Base-by-base conservation (phyloP, 2,329 filamentous ascomycete genomes). In the Monosporascus sp. region DNA sequence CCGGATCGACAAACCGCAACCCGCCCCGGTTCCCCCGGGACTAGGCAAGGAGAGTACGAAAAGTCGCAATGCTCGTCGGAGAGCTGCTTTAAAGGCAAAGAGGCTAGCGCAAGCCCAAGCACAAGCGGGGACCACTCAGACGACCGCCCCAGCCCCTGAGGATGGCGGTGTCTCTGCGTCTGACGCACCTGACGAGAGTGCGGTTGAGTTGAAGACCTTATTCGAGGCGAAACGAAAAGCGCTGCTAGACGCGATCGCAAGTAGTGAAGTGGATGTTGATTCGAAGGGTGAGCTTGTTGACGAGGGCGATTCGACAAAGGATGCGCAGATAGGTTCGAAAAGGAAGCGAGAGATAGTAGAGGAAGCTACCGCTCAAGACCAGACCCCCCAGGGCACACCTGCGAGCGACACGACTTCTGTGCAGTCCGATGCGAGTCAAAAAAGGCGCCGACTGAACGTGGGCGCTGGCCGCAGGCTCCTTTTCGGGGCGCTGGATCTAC, bases 401-500 rank as follows among this genome's bases (percentile, higher is more conserved):
- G 24, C 37, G 20, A 48, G 20, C 14, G 52, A 58, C n/a, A 52
- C 43, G 17, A 24, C 59, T 17, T 24, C 52, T 3, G 48, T 55
- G 17, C 57, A 55, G 16, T 58, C 60, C 16, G 49, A 54, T 17
- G 58, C 63, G 11, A 55, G 59, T 7, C 61, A 66, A 53, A 71
- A 69, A 52, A 64, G 65, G 47, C 60, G 66, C n/a, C 69, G 65
- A 37, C 48, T 73, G 5, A 69, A 81, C 52, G 56, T 90, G 31
- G 80, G 77, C 17, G 85, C 86, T 50, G 82, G 85, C 2, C 79
- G 82, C 51, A 80, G 89, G 58, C 74, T 92, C 53, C 68, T 93
- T 0, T 89, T 91, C 61, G 85, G 85, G 8, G 86, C 88, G 7
- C 74, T 93, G 3, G 89, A 88, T 3, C 69, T 91, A 9, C 82